Evolutionary conservation across 305 asterid genomes (phyloP).

Genomic region (Petunia hybrid): DNA sequence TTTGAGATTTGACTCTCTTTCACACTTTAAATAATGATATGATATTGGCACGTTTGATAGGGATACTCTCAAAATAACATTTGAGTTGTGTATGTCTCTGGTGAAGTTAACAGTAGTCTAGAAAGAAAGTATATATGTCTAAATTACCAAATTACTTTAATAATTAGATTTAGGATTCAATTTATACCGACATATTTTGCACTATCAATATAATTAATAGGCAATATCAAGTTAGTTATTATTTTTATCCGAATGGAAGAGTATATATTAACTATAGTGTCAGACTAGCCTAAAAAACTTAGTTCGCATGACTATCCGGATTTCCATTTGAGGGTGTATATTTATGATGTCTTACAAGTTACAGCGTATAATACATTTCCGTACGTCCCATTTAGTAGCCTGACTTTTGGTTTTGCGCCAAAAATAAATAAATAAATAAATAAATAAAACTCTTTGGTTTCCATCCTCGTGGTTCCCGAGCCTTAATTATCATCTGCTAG

Average conservation of each 20-base stretch:
- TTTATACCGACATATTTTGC: no score
- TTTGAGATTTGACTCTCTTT: background rate
- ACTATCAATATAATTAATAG: no score
- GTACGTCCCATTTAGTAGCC: background rate
- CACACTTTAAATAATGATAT: background rate
- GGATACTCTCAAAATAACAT: constrained; percentile 13
- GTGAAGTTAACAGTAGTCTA: background rate
- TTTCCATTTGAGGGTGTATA: background rate
- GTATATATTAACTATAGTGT: no score
- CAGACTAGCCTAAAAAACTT: background rate
- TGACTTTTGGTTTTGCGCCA: background rate
- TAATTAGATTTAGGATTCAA: no score
- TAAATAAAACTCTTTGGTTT: background rate
- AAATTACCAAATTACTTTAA: no score
- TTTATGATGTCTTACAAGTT: background rate
- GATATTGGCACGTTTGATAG: constrained; percentile 32
- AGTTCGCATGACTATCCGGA: background rate
- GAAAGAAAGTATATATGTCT: no score
- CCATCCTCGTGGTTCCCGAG: background rate
- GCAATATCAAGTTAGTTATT: no score
- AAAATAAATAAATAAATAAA: no score
- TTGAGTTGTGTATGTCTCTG: background rate
- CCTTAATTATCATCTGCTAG: background rate
- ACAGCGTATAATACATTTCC: background rate
- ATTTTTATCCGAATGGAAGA: no score